Conservation (phyloP, 805 yeast species). For the Candida caryicola region DNA sequence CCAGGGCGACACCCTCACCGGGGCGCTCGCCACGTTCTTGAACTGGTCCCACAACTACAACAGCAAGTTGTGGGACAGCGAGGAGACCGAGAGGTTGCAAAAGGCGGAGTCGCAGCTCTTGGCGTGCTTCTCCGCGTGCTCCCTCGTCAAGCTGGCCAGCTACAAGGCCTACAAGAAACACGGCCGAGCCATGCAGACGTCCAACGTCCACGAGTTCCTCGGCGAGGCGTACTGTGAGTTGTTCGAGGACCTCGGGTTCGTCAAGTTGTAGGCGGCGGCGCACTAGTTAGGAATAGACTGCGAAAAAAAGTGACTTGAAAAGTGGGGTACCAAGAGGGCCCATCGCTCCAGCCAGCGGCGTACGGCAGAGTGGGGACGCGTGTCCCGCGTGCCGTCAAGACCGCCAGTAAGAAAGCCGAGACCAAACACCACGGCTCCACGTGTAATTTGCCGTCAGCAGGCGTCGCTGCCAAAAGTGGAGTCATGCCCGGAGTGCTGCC, state of each 20-base stretch:
- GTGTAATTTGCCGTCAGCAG: too few relatives aligned
- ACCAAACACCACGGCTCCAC: too few relatives aligned
- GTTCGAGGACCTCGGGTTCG: conserved; percentile 12
- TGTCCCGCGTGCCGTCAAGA: too few relatives aligned
- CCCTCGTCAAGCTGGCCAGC: conserved; percentile 65
- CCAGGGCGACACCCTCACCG: conserved; percentile 92
- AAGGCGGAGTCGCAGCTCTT: conserved; percentile 34
- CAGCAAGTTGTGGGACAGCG: conserved; percentile 49
- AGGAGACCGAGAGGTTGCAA: conserved; percentile 2
- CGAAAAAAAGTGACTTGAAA: too few relatives aligned
- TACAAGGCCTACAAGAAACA: conserved; percentile 58
- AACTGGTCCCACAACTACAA: conserved; percentile 77
- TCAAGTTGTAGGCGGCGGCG: conserved; percentile 6
- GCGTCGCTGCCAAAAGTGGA: too few relatives aligned
- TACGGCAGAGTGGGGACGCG: too few relatives aligned
- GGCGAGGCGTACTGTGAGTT: conserved; percentile 58
- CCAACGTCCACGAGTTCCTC: conserved; percentile 69
- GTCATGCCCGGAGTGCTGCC: too few relatives aligned
- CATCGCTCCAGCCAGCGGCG: too few relatives aligned
- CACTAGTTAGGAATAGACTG: too few relatives aligned
- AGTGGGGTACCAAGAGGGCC: too few relatives aligned
- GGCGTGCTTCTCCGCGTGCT: conserved; percentile 71
- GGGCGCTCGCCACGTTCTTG: conserved; percentile 75
- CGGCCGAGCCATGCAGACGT: conserved; percentile 82
- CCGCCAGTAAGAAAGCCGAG: too few relatives aligned